phyloP scores from a whole-genome alignment of 2,329 filamentous ascomycete genomes.

The Davidsoniella eucalypti region DNA sequence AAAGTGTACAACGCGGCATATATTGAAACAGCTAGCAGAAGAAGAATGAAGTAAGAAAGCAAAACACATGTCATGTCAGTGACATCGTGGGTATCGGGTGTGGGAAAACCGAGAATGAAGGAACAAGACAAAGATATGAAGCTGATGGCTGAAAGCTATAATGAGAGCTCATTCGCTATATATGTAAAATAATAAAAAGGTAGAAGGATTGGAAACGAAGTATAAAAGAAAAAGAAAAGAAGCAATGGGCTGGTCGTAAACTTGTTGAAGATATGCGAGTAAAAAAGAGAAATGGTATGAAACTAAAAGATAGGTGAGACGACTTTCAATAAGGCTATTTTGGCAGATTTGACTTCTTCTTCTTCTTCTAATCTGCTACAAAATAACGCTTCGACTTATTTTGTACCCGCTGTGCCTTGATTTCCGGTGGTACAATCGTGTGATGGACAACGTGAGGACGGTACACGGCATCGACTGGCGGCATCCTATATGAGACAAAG shows the following conservation, averaged over 20 bases:
- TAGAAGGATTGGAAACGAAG: neutral
- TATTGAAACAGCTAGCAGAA: too few species aligned
- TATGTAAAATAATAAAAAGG: conserved; percentile 1
- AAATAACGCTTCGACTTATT: conserved; percentile 59
- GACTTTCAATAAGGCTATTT: too few species aligned
- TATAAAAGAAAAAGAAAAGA: neutral
- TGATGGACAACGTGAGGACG: conserved; percentile 89
- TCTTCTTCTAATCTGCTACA: conserved; percentile 36
- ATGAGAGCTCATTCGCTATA: neutral
- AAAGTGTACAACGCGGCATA: too few species aligned
- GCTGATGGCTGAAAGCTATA: neutral
- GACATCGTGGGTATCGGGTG: too few species aligned
- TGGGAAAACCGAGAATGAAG: neutral
- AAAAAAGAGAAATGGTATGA: neutral
- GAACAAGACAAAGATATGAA: neutral
- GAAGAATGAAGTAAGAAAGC: too few species aligned
- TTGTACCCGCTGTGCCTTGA: conserved; percentile 50
- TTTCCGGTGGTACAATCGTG: conserved; percentile 51
- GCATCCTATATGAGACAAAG: conserved; percentile 40
- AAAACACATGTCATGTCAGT: too few species aligned
- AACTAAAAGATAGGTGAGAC: conserved; percentile 12
- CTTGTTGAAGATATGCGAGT: too few species aligned
- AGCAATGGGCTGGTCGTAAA: neutral
- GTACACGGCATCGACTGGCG: conserved; percentile 78
- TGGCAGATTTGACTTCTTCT: too few species aligned